Percentiles rank a stretch among this genome's conserved stretches.
Conservation (phyloP, 306 rosid species). For the Echinosophora koreensis region DNA sequence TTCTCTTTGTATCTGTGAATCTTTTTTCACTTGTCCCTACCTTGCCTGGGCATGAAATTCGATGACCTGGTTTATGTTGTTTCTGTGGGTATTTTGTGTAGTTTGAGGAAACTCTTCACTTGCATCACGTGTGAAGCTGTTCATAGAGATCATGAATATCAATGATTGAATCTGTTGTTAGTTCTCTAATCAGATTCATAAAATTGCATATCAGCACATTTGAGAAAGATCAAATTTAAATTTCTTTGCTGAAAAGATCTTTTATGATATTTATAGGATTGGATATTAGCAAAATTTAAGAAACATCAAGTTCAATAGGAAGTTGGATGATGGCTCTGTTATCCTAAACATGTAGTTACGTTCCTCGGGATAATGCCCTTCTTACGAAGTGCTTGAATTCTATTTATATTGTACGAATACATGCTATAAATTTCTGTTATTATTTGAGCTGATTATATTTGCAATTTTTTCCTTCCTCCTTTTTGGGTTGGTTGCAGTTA, state of each 20-base stretch:
- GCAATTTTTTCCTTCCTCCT: not conserved
- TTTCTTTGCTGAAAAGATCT: not conserved
- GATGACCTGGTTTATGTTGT: constrained; percentile 13
- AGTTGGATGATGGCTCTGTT: constrained; percentile 20
- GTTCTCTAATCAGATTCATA: not conserved
- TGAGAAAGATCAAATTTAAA: not conserved
- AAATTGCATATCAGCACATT: not conserved
- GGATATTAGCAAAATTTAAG: not conserved
- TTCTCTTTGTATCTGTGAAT: not conserved
- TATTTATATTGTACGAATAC: not conserved
- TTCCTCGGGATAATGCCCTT: not conserved
- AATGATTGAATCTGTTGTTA: not conserved
- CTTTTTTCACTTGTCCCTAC: not conserved
- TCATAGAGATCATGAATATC: constrained; percentile 11
- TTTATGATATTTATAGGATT: not conserved
- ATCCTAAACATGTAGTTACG: not conserved
- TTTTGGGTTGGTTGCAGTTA: constrained; percentile 62
- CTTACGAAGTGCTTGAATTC: not conserved
- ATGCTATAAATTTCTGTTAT: not conserved
- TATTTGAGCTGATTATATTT: not conserved
- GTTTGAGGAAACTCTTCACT: constrained; percentile 3
- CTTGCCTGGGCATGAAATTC: not conserved
- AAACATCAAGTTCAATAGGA: not conserved
- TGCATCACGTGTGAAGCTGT: constrained; percentile 16
- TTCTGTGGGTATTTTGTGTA: constrained; percentile 6